Conservation (phyloP, 2,329 filamentous ascomycete species). For the Penicillium sp. region DNA sequence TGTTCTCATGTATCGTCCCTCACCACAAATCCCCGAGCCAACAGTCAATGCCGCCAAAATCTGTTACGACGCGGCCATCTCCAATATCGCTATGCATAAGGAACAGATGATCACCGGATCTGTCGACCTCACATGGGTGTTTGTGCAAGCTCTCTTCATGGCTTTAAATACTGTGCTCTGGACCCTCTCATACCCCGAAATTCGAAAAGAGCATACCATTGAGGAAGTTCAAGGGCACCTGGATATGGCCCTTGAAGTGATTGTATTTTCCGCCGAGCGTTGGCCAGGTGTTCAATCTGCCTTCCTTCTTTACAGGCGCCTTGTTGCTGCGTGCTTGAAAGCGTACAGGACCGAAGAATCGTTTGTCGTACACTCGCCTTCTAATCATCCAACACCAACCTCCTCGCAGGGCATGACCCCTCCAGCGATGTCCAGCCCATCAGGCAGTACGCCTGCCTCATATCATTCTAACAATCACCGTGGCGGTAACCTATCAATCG, state of each 20-base stretch:
- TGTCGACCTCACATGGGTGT: slow-evolving; percentile 88
- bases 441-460: slow-evolving; percentile 32
- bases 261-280: slow-evolving; percentile 69
- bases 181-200: slow-evolving; percentile 77
- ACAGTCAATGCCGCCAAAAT: slow-evolving; percentile 66
- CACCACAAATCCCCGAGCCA: slow-evolving; percentile 81
- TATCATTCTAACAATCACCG: slow-evolving; percentile 29
- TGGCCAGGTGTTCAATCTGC: slow-evolving; percentile 88
- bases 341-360: slow-evolving; percentile 62
- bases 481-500: slow-evolving; percentile 22
- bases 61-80: slow-evolving; percentile 74
- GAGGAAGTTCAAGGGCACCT: slow-evolving; percentile 70
- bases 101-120: slow-evolving; percentile 67
- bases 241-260: slow-evolving; percentile 64
- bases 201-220: slow-evolving; percentile 62
- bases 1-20: slow-evolving; percentile 78
- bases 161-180: slow-evolving; percentile 84
- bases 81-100: slow-evolving; percentile 71
- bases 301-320: slow-evolving; percentile 73
- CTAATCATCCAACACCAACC: slow-evolving; percentile 35
- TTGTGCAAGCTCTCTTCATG: slow-evolving; percentile 82
- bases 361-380: slow-evolving; percentile 45
- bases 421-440: slow-evolving; percentile 36
- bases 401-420: slow-evolving; percentile 35
- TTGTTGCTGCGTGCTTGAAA: slow-evolving; percentile 76